phyloP scores from a whole-genome alignment of 2,329 filamentous ascomycete genomes.

The Gnomoniopsis smithogilvyi region DNA sequence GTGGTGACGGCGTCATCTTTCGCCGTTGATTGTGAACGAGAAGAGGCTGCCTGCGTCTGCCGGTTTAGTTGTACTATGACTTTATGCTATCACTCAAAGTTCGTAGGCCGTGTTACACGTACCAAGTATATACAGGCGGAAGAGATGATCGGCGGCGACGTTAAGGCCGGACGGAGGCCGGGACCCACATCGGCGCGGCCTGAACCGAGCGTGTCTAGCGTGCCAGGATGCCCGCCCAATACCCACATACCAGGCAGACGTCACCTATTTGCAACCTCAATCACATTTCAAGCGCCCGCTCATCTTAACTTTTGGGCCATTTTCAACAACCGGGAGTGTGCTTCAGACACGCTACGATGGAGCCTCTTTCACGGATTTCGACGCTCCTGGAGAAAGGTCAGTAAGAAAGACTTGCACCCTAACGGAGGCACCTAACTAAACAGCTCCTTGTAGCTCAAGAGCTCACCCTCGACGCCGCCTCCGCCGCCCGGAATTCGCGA shows the following conservation, averaged over 20 bases:
- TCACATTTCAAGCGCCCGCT: neutral
- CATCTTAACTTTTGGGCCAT: neutral
- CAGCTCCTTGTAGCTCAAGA: slow-evolving; percentile 68
- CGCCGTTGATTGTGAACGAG: neutral
- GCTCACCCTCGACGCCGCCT: slow-evolving; percentile 94
- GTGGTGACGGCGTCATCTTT: slow-evolving; percentile 24
- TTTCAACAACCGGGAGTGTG: neutral
- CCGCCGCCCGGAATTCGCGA: slow-evolving; percentile 70
- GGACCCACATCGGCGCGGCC: neutral
- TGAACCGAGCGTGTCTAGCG: neutral
- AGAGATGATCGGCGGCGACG: neutral
- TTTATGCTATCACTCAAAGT: neutral
- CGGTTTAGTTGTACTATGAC: neutral
- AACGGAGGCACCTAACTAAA: slow-evolving; percentile 9
- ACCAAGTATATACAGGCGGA: neutral
- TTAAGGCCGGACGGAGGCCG: neutral
- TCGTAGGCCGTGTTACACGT: neutral
- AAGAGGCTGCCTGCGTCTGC: neutral
- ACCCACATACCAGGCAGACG: neutral
- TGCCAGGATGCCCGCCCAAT: neutral
- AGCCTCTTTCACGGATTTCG: slow-evolving; percentile 93
- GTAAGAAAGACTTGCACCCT: slow-evolving; percentile 24
- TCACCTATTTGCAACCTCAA: neutral
- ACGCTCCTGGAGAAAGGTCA: slow-evolving; percentile 91
- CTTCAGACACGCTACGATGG: slow-evolving; percentile 55